Percentiles rank a stretch among this genome's conserved stretches.
phyloP scores from a whole-genome alignment of 345 rosid genomes.

The Salix suchowensis region DNA sequence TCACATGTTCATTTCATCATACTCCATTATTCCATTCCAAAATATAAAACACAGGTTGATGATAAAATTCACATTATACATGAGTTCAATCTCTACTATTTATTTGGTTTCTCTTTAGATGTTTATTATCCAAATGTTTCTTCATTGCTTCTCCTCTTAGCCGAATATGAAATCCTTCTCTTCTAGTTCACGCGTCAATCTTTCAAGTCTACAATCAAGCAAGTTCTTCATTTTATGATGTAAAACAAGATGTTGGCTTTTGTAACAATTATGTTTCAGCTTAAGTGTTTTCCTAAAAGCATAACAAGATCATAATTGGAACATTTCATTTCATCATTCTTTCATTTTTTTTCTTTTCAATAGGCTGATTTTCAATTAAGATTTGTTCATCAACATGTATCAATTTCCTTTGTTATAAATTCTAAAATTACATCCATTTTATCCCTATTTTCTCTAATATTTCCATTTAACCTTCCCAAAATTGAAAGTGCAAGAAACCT shows the following conservation, averaged over 20 bases:
- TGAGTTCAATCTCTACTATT: neutral
- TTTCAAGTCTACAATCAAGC: neutral
- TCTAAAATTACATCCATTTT: no score
- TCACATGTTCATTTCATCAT: neutral
- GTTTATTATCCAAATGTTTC: neutral
- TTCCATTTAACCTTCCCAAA: no score
- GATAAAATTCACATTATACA: neutral
- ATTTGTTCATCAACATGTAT: no score
- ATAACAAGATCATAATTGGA: no score
- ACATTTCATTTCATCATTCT: neutral
- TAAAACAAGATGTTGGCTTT: neutral
- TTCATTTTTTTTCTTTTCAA: no score
- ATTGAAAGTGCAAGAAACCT: no score
- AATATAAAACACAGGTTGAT: neutral
- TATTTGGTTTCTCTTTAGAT: neutral
- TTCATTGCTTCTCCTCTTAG: neutral
- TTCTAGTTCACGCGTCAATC: neutral
- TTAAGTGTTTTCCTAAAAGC: no score
- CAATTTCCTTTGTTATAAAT: no score
- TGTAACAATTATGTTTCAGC: neutral
- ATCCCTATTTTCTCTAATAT: no score
- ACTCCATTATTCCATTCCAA: neutral
- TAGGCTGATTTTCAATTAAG: neutral
- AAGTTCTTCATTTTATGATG: neutral
- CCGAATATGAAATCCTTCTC: neutral